Base-by-base conservation (phyloP, 2,329 filamentous ascomycete species). In the Incumbomyces lentus region DNA sequence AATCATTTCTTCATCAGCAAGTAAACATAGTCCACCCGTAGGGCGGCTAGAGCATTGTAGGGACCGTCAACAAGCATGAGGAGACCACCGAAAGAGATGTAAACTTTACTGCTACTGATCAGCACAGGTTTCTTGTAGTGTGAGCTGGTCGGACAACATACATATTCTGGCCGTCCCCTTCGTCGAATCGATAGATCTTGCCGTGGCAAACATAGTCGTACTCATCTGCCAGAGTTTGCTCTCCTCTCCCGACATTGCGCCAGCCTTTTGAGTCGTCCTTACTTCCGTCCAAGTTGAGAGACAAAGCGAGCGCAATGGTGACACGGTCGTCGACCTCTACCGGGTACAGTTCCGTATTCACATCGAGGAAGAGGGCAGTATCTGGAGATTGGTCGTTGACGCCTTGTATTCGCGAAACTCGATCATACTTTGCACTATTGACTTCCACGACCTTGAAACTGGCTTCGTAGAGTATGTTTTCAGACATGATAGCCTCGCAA, bases 11-110 rank as follows among this genome's bases (percentile, higher is more conserved):
- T 98, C 58, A 94, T 73, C 50, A 96, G 75, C 51, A 98, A 76
- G 64, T 98, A 98, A 53, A 93, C 81, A 62, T 95, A 83, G 64
- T 98, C 92, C 60, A 95, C 90, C 59, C 88, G 80, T 61, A 98
- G 69, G 22, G 88, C 84, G 30, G 85, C 93, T 52, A 98, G 78
- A 72, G 95, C 95, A 74, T 92, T 93, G 67, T 94, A 92, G 2
- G 92, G 92, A 5, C 93, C 92, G 60, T 95, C 85, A 47, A 98
- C 75, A 59, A 84, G 87, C 69, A 96, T 82, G 59, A 98, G 69
- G 54, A 98, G 71, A 6, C 92, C 92, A 40, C 92, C 92, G 60
- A 95, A 98, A 1, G 88, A 95, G 57, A 93, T 76, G 67, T 90
- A 98, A 22, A 88, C 86, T 64, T 95, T 93, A 64, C 90, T 96